Evolutionary conservation across 441 rosid species (phyloP), one percentile per base, ranked within the genome.

Genomic region (Geranium incanum): DNA sequence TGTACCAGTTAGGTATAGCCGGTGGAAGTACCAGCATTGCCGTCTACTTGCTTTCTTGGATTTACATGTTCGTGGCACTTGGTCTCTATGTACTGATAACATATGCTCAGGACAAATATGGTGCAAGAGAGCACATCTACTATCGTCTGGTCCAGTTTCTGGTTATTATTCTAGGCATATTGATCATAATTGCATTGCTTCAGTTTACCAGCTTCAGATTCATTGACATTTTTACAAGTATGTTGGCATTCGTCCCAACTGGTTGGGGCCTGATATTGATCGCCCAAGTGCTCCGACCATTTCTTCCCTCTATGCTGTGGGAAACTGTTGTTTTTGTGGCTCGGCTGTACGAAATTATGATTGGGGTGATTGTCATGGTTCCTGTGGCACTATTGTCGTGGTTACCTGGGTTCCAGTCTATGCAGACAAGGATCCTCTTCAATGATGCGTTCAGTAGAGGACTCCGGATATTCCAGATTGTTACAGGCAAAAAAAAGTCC

Each of bases 391-490:
- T 90, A 79, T 68, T 92, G 71, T 87, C 97, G 12, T 92, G 98
- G 98, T 82, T 87, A 87, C 98, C 98, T 52, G 98, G 97, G 62
- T 86, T 88, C 79, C 96, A 89, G 76, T 84, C 93, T 4, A 92
- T 92, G 98, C 95, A 92, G 84, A 89, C 98, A 1, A 85, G 95
- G 87, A 88, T 92, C 75, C 79, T 92, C 68, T 92, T 92, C 76
- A 92, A 92, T 72, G 96, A 92, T 71, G 96, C 96, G 63, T 92
- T 92, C 65, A 90, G 93, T 80, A 84, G 92, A 72, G 98, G 97
- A 36, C 98, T 92, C 66, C 86, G 97, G 19, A 89, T 92, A 76
- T 86, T 84, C 81, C 97, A 92, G 88, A 86, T 92, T 74, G 80
- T 92, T 68, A 85, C 88, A 0, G 92, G 97, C 21, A 92, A 92